These are phyloP conservation scores for Exophiala bonariae DNA, from an alignment of 2,329 filamentous ascomycete species.

Conservation along the genomic window DNA sequence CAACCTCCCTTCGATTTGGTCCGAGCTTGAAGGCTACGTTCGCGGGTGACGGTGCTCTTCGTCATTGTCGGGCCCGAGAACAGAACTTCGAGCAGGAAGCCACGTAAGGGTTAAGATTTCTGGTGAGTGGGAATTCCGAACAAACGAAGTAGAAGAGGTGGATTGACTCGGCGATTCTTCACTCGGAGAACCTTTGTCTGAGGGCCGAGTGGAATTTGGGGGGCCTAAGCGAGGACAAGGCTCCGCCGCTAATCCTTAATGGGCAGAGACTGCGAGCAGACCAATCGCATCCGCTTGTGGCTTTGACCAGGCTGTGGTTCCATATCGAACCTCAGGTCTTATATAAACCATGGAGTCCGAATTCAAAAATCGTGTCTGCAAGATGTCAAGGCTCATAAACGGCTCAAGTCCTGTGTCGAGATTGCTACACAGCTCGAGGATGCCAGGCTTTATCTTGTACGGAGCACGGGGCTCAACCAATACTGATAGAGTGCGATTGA, in stretches of 20 bases:
- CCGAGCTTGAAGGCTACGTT: slow-evolving; percentile 31
- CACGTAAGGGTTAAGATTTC: no score
- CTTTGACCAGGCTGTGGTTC: no score
- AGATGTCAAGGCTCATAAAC: slow-evolving; percentile 36
- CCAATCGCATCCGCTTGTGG: slow-evolving; percentile 26
- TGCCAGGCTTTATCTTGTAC: slow-evolving; percentile 47
- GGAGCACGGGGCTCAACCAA: slow-evolving; percentile 43
- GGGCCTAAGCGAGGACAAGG: no score
- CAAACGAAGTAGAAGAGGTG: no score
- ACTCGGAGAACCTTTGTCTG: no score
- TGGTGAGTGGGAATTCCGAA: no score
- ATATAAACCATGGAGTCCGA: no score
- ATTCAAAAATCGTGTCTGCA: slow-evolving; percentile 23
- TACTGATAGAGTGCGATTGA: slow-evolving; percentile 45
- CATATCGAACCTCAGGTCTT: no score
- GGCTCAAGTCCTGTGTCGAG: slow-evolving; percentile 29
- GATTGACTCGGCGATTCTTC: no score
- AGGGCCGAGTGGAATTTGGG: no score
- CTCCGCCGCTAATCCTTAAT: no score
- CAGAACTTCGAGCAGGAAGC: no score
- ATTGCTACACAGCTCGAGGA: slow-evolving; percentile 35
- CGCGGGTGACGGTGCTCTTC: slow-evolving; percentile 25
- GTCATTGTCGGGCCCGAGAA: slow-evolving; percentile 29
- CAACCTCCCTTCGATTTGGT: slow-evolving; percentile 46
- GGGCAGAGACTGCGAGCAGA: slow-evolving; percentile 28